These are phyloP conservation scores for Tephrocybe sp. DNA, from an alignment of 768 basidiomycete genomes.

Conservation along the genomic window DNA sequence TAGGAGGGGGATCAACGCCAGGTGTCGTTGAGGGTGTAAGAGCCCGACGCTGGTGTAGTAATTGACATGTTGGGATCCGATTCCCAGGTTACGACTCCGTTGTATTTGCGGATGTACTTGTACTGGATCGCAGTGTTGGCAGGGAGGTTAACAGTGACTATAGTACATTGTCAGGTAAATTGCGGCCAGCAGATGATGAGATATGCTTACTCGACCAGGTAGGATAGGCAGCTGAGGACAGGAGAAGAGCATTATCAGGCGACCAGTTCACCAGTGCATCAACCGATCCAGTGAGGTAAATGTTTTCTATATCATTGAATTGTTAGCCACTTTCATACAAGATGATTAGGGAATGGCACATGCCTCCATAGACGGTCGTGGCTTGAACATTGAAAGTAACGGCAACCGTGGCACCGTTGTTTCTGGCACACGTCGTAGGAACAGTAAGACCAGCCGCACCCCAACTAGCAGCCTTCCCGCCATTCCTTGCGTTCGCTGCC, in stretches of 20 bases:
- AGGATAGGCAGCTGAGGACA: conserved; percentile 59
- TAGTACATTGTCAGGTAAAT: not conserved
- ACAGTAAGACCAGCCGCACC: conserved; percentile 58
- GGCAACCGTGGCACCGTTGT: conserved; percentile 32
- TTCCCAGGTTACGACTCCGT: conserved; percentile 65
- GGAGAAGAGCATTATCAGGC: conserved; percentile 48
- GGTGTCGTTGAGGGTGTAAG: conserved; percentile 33
- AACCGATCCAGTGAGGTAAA: conserved; percentile 63
- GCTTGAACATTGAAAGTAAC: conserved; percentile 67
- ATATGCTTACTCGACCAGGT: conserved; percentile 59
- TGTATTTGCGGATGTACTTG: conserved; percentile 65
- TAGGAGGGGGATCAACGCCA: conserved; percentile 34
- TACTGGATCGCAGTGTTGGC: conserved; percentile 56
- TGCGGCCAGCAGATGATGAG: not conserved
- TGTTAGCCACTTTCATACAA: not conserved
- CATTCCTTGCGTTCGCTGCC: conserved; percentile 49
- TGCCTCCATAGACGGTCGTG: conserved; percentile 58
- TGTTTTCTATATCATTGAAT: conserved; percentile 52
- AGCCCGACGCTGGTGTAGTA: conserved; percentile 45
- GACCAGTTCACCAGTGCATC: conserved; percentile 60
- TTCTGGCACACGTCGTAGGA: conserved; percentile 41
- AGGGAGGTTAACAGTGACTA: conserved; percentile 62
- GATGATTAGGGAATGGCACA: conserved; percentile 17
- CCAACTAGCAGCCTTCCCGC: conserved; percentile 53
- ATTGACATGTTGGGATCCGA: conserved; percentile 57